phyloP scores from a whole-genome alignment of 2,329 filamentous ascomycete genomes.

The Xylaria arbuscula region DNA sequence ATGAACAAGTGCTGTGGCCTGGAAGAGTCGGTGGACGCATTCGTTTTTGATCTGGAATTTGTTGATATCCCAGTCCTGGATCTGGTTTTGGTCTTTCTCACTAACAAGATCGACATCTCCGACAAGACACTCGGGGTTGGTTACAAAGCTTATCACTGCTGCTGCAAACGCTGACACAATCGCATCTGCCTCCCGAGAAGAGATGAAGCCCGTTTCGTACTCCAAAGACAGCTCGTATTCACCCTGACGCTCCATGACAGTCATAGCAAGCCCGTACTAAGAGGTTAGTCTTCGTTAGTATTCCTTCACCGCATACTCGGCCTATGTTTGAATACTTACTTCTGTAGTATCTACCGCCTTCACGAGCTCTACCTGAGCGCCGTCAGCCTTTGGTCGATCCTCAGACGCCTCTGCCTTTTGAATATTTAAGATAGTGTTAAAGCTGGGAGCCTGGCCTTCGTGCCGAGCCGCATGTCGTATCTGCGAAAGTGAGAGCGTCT shows the following conservation, averaged over 20 bases:
- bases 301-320: not conserved
- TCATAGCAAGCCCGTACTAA: conserved; percentile 17
- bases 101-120: conserved; percentile 14
- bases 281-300: not conserved
- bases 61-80: conserved; percentile 14
- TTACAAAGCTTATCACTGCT: conserved; percentile 10
- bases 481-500: conserved; percentile 21
- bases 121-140: conserved; percentile 15
- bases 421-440: conserved; percentile 27
- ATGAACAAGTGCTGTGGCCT: not conserved
- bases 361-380: not conserved
- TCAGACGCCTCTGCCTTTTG: conserved; percentile 6
- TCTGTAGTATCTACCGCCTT: conserved; percentile 6
- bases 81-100: conserved; percentile 10
- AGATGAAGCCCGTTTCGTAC: conserved; percentile 18
- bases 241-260: not conserved
- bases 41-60: conserved; percentile 11
- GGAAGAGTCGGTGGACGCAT: conserved; percentile 19
- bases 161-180: conserved; percentile 21
- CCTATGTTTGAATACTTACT: not conserved
- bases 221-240: conserved; percentile 8
- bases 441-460: conserved; percentile 7
- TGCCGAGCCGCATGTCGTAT: conserved; percentile 21
- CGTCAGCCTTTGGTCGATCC: not conserved
- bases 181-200: conserved; percentile 1